Conservation (phyloP, 768 basidiomycete genomes). For the Mycena capillaripes region DNA sequence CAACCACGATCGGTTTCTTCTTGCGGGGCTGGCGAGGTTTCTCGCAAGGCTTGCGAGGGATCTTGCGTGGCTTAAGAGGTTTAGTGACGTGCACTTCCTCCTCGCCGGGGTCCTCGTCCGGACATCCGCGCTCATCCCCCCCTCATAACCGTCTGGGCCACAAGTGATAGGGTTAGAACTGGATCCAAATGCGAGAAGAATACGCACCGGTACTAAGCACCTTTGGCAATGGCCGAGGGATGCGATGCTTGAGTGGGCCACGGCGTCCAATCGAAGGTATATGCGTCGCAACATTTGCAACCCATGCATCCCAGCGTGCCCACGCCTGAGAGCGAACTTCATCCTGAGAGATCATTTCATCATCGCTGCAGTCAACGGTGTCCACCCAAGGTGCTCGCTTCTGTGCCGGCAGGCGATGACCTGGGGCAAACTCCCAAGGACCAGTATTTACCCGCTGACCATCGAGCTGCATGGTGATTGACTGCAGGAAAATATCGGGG, state of each 20-base stretch:
- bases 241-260: not conserved
- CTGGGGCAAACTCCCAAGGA: conserved; percentile 16
- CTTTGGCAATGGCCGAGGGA: not conserved
- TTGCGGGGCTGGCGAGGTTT: not conserved
- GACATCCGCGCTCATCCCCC: not conserved
- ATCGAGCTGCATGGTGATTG: conserved; percentile 1
- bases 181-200: too few relatives aligned
- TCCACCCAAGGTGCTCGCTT: not conserved
- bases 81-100: too few relatives aligned
- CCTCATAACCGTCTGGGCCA: conserved; percentile 4
- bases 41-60: too few relatives aligned
- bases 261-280: not conserved
- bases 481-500: not conserved
- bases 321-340: not conserved
- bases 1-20: not conserved
- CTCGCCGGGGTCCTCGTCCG: not conserved
- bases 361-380: not conserved
- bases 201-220: too few relatives aligned
- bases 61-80: not conserved
- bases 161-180: too few relatives aligned
- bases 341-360: not conserved
- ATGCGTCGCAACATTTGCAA: not conserved
- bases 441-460: not conserved
- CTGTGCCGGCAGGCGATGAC: not conserved
- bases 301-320: not conserved